Evolutionary conservation across 805 yeast species (phyloP), one percentile per base, ranked within the genome.

Genomic region (Ogataea pilisensis): DNA sequence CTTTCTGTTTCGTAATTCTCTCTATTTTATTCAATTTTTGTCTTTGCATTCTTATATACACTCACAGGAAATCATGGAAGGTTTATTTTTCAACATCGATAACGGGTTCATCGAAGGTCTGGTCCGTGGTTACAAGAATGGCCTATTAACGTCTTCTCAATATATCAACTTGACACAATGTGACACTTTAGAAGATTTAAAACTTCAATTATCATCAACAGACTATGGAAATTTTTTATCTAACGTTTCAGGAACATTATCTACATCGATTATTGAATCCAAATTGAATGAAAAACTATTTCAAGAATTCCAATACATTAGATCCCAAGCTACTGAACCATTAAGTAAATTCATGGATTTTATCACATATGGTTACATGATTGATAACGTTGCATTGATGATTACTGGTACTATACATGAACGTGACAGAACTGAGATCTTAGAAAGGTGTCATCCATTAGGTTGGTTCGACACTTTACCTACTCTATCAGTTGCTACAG

Each of bases 401-500:
- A 91, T 93, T 58, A 90, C 97, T 1, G 99, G 99, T 18, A 89
- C 99, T 0, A 77, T 93, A 46, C 99, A 93, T 61, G 95, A 90
- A 58, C 77, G 98, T 57, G 96, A 95, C 64, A 80, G 86, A 57
- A 66, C 79, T 31, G 99, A 93, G 58, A 83, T 95, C 38, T 73
- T 93, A 56, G 80, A 80, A 44, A 81, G 96, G 60, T 89, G 96
- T 62, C 95, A 93, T 61, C 99, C 99, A 0, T 72, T 93, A 53
- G 99, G 99, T 34, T 90, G 97, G 96, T 93, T 93, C 58, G 99
- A 93, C 54, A 91, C 98, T 7, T 76, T 93, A 52, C 99, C 99
- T 27, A 91, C 98, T 0, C 73, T 93, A 43, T 78, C 93, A 13
- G 93, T 91, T 37, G 97, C 98, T 35, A 88, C 96, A 2, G 98